Evolutionary conservation across 2,329 filamentous ascomycete species (phyloP).

Genomic region (Cordyceps pruinosa): DNA sequence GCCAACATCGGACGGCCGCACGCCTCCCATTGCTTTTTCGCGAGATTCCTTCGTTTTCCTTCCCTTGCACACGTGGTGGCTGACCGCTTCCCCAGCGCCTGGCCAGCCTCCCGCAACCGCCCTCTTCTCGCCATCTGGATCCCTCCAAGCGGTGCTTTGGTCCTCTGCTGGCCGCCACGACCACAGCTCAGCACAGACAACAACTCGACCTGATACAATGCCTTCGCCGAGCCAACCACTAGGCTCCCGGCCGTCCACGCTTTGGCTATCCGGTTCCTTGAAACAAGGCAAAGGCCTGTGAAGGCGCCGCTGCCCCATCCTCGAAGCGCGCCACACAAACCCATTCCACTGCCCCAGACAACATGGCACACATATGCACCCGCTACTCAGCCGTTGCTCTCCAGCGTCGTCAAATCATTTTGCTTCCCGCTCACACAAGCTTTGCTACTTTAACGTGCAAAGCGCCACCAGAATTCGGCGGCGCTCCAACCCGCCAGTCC

Average conservation of each 20-base stretch:
- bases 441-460: not conserved
- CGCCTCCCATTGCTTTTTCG: not conserved
- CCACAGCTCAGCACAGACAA: conserved; percentile 1
- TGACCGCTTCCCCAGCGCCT: not conserved
- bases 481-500: not conserved
- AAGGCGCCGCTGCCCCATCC: not conserved
- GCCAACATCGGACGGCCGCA: not conserved
- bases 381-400: not conserved
- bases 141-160: not conserved
- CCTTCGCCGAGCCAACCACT: not conserved
- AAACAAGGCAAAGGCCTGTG: not conserved
- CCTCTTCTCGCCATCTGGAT: not conserved
- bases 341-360: not conserved
- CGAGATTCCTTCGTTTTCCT: not conserved
- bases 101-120: not conserved
- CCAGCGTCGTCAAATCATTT: not conserved
- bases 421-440: not conserved
- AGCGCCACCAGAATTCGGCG: not conserved
- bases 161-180: not conserved
- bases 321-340: not conserved
- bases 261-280: not conserved
- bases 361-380: not conserved
- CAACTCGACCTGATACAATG: not conserved
- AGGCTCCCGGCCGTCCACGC: not conserved
- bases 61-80: not conserved